These are phyloP conservation scores for Medicago lupulina DNA, from an alignment of 306 rosid species.

Conservation along the genomic window DNA sequence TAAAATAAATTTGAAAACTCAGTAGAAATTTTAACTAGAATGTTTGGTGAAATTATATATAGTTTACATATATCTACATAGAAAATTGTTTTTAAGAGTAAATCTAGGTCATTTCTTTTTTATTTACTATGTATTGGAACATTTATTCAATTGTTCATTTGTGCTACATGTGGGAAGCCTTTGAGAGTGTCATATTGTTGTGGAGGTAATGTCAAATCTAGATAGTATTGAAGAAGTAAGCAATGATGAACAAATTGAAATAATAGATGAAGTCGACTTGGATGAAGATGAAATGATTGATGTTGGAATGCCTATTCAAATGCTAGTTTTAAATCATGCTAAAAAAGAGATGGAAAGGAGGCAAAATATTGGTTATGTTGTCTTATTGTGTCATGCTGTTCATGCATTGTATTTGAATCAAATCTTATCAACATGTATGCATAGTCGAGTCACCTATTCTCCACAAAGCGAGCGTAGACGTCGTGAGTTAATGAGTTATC, in stretches of 20 bases:
- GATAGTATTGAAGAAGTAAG: background rate
- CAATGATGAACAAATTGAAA: background rate
- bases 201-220: background rate
- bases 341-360: background rate
- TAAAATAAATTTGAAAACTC: too few species aligned
- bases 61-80: too few species aligned
- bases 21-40: too few species aligned
- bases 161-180: background rate
- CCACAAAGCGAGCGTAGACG: background rate
- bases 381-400: background rate
- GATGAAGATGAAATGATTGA: background rate
- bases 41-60: too few species aligned
- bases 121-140: background rate
- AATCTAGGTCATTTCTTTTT: background rate
- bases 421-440: background rate
- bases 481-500: background rate
- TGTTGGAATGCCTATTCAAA: background rate
- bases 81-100: background rate
- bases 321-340: background rate
- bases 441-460: background rate
- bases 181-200: background rate
- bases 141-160: background rate
- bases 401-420: background rate
- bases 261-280: background rate
- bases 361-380: background rate